phyloP scores from a whole-genome alignment of 1,139 yeast species.

The Spencermartinsiella ligniputridi region DNA sequence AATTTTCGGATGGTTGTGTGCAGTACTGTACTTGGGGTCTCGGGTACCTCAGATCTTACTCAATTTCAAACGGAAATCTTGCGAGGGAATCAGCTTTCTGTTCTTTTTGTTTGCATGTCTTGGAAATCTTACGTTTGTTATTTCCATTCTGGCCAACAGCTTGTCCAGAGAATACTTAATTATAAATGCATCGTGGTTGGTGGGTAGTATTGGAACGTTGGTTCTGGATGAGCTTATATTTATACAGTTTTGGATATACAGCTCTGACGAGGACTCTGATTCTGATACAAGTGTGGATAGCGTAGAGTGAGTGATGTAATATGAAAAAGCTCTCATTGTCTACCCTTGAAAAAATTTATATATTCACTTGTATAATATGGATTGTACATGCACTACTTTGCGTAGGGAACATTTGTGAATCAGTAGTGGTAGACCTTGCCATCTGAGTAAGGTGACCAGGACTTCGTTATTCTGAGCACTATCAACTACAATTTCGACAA shows the following conservation, averaged over 20 bases:
- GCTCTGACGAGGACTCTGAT: slow-evolving; percentile 28
- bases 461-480: no score
- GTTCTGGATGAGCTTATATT: slow-evolving; percentile 69
- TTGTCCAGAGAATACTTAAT: slow-evolving; percentile 62
- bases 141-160: slow-evolving; percentile 70
- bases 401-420: no score
- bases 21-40: slow-evolving; percentile 78
- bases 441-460: no score
- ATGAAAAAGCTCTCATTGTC: no score
- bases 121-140: slow-evolving; percentile 85
- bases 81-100: slow-evolving; percentile 89
- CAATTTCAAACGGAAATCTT: slow-evolving; percentile 77
- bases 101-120: slow-evolving; percentile 90
- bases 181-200: slow-evolving; percentile 87
- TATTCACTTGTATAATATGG: no score
- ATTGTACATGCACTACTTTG: no score
- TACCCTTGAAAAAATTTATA: no score
- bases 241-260: slow-evolving; percentile 79
- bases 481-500: no score
- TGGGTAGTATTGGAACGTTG: slow-evolving; percentile 88
- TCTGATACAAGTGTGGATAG: slow-evolving; percentile 2
- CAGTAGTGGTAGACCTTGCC: no score
- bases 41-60: slow-evolving; percentile 84
- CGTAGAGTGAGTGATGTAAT: neutral
- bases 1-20: slow-evolving; percentile 88